These are phyloP conservation scores for Imleria badia DNA, from an alignment of 768 basidiomycete genomes.

Conservation along the genomic window DNA sequence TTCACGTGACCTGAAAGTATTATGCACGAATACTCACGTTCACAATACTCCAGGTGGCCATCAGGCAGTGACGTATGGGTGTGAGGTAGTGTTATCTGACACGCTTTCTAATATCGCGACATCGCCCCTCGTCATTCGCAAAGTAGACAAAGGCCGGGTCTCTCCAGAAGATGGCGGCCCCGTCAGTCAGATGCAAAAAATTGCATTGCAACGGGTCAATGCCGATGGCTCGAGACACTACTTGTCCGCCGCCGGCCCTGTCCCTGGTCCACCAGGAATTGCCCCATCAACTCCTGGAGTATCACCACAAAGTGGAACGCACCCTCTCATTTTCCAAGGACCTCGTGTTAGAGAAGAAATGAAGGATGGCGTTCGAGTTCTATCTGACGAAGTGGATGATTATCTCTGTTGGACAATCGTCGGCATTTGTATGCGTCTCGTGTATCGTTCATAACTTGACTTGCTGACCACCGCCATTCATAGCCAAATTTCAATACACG, in stretches of 20 bases:
- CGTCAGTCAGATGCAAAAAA: constrained; percentile 96
- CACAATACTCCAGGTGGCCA: constrained; percentile 53
- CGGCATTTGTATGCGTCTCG: constrained; percentile 73
- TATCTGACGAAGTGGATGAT: constrained; percentile 91
- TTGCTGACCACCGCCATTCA: constrained; percentile 20
- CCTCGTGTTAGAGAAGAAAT: constrained; percentile 82
- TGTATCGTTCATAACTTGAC: constrained; percentile 4
- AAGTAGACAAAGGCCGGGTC: constrained; percentile 88
- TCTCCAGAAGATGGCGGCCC: constrained; percentile 88
- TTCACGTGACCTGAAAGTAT: constrained; percentile 50
- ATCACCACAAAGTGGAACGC: constrained; percentile 74
- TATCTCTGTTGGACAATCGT: constrained; percentile 96
- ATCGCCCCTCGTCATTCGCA: constrained; percentile 83
- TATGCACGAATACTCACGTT: constrained; percentile 40
- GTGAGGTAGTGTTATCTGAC: constrained; percentile 83
- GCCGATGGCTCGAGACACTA: constrained; percentile 84
- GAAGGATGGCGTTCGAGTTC: constrained; percentile 70
- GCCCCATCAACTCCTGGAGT: constrained; percentile 73
- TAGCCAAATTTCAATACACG: constrained; percentile 92
- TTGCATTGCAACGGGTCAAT: constrained; percentile 84
- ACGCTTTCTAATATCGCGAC: constrained; percentile 83
- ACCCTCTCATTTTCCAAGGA: constrained; percentile 75
- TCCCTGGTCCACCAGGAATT: constrained; percentile 72
- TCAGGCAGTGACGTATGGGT: constrained; percentile 89
- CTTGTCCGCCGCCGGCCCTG: constrained; percentile 83